Percentiles rank a stretch among this genome's conserved stretches.
Evolutionary conservation across 352 stramenopile genomes (phyloP).

Genomic region (Blastocystis sp.): DNA sequence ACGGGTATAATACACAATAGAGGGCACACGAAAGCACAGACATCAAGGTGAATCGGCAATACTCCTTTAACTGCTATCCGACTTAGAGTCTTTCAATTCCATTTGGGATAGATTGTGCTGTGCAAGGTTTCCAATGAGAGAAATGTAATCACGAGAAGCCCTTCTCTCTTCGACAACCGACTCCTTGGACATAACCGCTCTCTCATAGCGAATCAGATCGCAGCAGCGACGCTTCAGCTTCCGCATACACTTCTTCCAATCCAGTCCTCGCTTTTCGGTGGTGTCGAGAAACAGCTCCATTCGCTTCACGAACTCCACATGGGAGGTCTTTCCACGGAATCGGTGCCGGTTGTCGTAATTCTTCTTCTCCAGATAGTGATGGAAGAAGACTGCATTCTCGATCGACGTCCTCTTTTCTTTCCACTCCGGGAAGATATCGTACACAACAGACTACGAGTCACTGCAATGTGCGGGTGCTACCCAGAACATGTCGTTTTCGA

Average conservation of each 20-base stretch:
- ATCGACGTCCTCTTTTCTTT: conserved; percentile 41
- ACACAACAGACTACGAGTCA: conserved; percentile 15
- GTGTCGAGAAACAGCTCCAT: conserved; percentile 41
- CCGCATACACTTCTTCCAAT: conserved; percentile 51
- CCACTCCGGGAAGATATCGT: conserved; percentile 48
- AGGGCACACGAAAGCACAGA: neutral
- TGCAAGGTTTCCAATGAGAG: conserved; percentile 32
- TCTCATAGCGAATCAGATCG: conserved; percentile 41
- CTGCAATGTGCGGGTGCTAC: neutral
- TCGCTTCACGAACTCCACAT: conserved; percentile 24
- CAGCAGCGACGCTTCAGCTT: conserved; percentile 51
- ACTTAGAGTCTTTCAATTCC: neutral
- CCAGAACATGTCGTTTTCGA: conserved; percentile 46
- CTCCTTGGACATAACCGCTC: neutral
- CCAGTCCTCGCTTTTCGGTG: conserved; percentile 6
- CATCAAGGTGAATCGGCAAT: neutral
- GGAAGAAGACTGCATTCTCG: conserved; percentile 28
- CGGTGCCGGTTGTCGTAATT: conserved; percentile 38
- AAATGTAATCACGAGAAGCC: conserved; percentile 10
- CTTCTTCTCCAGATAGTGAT: conserved; percentile 23
- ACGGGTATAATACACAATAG: neutral
- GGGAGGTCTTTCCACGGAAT: conserved; percentile 11
- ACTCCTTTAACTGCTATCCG: neutral
- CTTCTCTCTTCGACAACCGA: neutral
- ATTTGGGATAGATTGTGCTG: conserved; percentile 11